phyloP scores from a whole-genome alignment of 2,329 filamentous ascomycete species.

The Pseudocercospora cruenta region DNA sequence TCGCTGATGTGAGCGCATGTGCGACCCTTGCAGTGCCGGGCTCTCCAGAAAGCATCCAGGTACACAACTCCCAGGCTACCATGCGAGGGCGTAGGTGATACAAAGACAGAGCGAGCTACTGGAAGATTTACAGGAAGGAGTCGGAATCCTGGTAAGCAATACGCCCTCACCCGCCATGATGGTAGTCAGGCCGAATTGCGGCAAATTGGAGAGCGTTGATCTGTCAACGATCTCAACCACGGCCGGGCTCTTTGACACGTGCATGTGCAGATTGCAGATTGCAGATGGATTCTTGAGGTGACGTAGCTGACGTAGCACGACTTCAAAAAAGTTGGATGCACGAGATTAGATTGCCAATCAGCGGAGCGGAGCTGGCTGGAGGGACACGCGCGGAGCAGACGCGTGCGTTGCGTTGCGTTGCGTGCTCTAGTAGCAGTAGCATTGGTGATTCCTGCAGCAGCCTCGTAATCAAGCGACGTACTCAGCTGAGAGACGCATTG shows the following conservation, averaged over 20 bases:
- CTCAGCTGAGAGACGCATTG: too few relatives aligned
- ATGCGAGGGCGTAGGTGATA: not conserved
- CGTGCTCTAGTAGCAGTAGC: not conserved
- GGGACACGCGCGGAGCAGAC: too few relatives aligned
- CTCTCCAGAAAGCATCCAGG: not conserved
- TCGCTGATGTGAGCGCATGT: not conserved
- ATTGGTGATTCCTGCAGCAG: not conserved
- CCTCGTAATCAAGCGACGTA: not conserved
- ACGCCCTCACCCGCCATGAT: too few relatives aligned
- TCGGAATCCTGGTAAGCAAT: too few relatives aligned
- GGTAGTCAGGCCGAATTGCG: too few relatives aligned
- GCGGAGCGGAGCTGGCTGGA: too few relatives aligned
- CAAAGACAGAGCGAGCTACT: too few relatives aligned
- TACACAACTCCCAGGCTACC: not conserved
- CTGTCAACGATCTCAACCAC: not conserved
- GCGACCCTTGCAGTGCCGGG: not conserved
- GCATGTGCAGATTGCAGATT: not conserved
- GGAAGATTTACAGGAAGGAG: too few relatives aligned
- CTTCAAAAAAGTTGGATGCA: not conserved
- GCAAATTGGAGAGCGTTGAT: too few relatives aligned
- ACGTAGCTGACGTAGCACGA: constrained; percentile 2
- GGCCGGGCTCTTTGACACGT: not conserved
- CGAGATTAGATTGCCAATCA: constrained; percentile 1
- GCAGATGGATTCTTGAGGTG: not conserved
- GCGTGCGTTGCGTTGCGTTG: too few relatives aligned